Evolutionary conservation across 2,329 filamentous ascomycete species (phyloP).

Genomic region (Thielaviopsis musarum): DNA sequence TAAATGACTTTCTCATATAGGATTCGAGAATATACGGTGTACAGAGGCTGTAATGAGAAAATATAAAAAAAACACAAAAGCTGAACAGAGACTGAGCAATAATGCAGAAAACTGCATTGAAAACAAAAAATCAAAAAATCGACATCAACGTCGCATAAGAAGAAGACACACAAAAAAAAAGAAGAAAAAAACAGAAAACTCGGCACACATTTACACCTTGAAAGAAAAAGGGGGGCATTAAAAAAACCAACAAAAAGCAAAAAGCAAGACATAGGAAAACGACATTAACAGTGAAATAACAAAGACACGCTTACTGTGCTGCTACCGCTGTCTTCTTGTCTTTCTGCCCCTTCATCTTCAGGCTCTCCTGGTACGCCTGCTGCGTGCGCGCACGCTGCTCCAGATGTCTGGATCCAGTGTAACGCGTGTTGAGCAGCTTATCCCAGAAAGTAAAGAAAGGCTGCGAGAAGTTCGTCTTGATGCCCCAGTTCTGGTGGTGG

Average conservation of each 20-base stretch:
- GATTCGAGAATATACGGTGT: neutral
- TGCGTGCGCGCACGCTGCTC: slow-evolving; percentile 8
- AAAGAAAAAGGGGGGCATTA: neutral
- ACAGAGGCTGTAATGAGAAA: neutral
- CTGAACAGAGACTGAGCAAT: neutral
- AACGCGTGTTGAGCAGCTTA: slow-evolving; percentile 61
- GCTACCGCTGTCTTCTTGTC: slow-evolving; percentile 1
- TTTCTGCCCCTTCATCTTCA: neutral
- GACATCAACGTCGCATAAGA: neutral
- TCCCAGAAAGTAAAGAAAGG: slow-evolving; percentile 97
- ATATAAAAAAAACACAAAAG: neutral
- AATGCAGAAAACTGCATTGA: neutral
- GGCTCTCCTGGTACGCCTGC: slow-evolving; percentile 1
- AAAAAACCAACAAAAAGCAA: neutral
- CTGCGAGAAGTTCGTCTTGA: slow-evolving; percentile 87
- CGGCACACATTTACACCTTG: neutral
- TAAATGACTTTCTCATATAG: neutral
- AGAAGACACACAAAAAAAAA: neutral
- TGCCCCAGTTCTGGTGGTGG: slow-evolving; percentile 97
- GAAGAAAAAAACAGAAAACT: neutral
- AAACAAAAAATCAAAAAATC: slow-evolving; percentile 1
- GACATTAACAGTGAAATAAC: slow-evolving; percentile 1
- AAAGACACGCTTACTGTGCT: neutral
- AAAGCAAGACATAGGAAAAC: neutral
- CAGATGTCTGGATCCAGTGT: slow-evolving; percentile 44